Evolutionary conservation across 352 stramenopile species (phyloP).

Genomic region (Globisporangium okanoganense): DNA sequence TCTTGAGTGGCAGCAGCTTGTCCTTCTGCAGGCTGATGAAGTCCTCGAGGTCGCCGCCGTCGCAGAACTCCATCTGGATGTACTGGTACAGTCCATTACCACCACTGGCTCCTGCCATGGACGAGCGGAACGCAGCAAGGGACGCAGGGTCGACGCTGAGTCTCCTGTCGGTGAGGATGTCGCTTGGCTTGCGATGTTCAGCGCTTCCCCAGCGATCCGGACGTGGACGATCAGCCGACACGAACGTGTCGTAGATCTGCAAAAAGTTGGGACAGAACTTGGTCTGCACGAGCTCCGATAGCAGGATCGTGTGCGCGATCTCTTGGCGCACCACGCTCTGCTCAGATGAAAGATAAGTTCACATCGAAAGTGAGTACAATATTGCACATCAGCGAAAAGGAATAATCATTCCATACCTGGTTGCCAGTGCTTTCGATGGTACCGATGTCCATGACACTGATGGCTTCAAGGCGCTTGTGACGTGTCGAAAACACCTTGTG

Average conservation of each 20-base stretch:
- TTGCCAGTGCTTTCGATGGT: constrained; percentile 85
- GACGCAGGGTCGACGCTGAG: constrained; percentile 16
- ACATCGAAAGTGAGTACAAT: not conserved
- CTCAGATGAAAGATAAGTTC: not conserved
- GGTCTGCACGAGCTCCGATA: constrained; percentile 85
- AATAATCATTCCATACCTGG: constrained; percentile 58
- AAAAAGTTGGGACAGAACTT: constrained; percentile 95
- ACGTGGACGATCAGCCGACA: constrained; percentile 60
- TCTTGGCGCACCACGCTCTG: constrained; percentile 90
- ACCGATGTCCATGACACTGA: constrained; percentile 93
- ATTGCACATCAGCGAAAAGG: too few species aligned
- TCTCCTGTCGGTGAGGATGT: constrained; percentile 34
- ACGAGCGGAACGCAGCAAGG: constrained; percentile 5
- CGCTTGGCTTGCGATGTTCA: constrained; percentile 58
- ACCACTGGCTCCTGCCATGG: constrained; percentile 5
- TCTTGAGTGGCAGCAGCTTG: constrained; percentile 49
- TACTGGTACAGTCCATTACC: constrained; percentile 86
- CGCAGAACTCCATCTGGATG: constrained; percentile 98
- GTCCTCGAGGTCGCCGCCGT: constrained; percentile 94
- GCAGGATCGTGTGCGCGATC: constrained; percentile 91
- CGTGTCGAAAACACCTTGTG: constrained; percentile 77
- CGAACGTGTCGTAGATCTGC: constrained; percentile 90
- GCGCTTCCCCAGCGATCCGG: constrained; percentile 57
- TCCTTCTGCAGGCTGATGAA: constrained; percentile 87
- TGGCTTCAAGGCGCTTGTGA: constrained; percentile 58